A percentile compares a stretch with the other conserved stretches of the same genome.
Evolutionary conservation across 2,329 filamentous ascomycete genomes (phyloP).

Genomic region (Dendrostoma leiphaemia): DNA sequence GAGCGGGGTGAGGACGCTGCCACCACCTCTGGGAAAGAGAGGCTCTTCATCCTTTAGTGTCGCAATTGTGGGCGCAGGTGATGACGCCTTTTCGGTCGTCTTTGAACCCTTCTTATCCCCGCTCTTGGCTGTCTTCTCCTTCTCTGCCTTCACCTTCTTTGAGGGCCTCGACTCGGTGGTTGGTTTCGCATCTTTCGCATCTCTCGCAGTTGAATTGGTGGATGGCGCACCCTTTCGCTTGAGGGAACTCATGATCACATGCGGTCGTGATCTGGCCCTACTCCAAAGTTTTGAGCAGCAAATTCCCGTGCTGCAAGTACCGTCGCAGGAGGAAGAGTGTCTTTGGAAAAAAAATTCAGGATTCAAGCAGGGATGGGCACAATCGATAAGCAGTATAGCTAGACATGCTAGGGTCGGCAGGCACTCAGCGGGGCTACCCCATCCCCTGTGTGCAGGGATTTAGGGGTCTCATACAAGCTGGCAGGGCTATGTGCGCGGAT

Average conservation of each 20-base stretch:
- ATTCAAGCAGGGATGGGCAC: constrained; percentile 3
- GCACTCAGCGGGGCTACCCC: background rate
- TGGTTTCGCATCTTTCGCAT: constrained; percentile 47
- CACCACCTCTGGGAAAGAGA: constrained; percentile 89
- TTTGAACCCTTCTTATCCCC: constrained; percentile 29
- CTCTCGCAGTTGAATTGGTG: constrained; percentile 47
- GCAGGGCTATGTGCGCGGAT: too few relatives aligned
- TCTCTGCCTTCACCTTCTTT: constrained; percentile 43
- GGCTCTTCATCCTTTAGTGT: constrained; percentile 74
- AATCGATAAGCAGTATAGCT: constrained; percentile 22
- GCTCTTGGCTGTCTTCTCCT: constrained; percentile 33
- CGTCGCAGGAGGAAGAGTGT: background rate
- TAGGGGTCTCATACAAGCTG: background rate
- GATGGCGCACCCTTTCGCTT: constrained; percentile 59
- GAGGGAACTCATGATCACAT: constrained; percentile 50
- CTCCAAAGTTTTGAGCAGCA: background rate
- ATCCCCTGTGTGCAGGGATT: background rate
- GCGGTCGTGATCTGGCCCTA: constrained; percentile 1
- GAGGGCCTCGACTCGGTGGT: constrained; percentile 45
- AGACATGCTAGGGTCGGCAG: background rate
- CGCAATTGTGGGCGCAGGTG: constrained; percentile 33
- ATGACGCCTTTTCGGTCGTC: constrained; percentile 19
- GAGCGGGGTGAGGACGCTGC: constrained; percentile 83
- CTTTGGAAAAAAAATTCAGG: constrained; percentile 9
- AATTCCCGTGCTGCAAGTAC: background rate